phyloP scores from a whole-genome alignment of 1,139 yeast species.

The Hansenula anomala region DNA sequence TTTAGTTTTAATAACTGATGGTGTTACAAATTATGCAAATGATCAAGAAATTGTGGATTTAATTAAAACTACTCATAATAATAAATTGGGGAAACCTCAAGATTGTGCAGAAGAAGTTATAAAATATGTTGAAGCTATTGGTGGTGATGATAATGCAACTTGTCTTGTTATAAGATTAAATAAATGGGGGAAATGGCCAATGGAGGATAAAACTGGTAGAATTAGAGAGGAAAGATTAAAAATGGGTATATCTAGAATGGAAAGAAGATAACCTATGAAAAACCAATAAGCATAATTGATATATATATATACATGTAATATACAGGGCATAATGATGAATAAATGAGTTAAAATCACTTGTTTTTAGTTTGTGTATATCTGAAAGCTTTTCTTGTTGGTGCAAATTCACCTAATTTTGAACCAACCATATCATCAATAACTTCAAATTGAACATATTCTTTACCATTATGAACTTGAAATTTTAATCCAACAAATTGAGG shows the following conservation, averaged over 20 bases:
- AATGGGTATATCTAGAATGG: constrained; percentile 40
- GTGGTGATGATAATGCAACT: constrained; percentile 94
- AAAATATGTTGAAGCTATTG: constrained; percentile 77
- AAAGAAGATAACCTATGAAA: constrained; percentile 14
- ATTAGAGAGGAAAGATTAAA: constrained; percentile 70
- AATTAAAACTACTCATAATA: constrained; percentile 69
- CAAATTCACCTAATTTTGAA: constrained; percentile 92
- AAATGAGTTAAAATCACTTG: constrained; percentile 16
- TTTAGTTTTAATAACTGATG: constrained; percentile 75
- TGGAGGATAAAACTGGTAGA: constrained; percentile 75
- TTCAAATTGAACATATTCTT: constrained; percentile 85
- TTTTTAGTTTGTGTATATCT: constrained; percentile 62
- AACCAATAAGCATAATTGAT: too few relatives aligned
- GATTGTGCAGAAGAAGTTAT: constrained; percentile 81
- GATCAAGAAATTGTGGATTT: constrained; percentile 93
- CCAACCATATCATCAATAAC: constrained; percentile 97
- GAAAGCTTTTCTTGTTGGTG: constrained; percentile 79
- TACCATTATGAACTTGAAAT: constrained; percentile 95
- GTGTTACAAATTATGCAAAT: constrained; percentile 71
- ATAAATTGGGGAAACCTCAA: constrained; percentile 75
- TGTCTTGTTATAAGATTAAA: constrained; percentile 72
- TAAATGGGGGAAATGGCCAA: constrained; percentile 96
- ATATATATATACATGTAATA: constrained; percentile 4
- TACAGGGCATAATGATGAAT: not conserved
- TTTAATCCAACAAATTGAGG: constrained; percentile 94